Evolutionary conservation across 805 yeast species (phyloP).

Genomic region (Babjeviella inositovora): DNA sequence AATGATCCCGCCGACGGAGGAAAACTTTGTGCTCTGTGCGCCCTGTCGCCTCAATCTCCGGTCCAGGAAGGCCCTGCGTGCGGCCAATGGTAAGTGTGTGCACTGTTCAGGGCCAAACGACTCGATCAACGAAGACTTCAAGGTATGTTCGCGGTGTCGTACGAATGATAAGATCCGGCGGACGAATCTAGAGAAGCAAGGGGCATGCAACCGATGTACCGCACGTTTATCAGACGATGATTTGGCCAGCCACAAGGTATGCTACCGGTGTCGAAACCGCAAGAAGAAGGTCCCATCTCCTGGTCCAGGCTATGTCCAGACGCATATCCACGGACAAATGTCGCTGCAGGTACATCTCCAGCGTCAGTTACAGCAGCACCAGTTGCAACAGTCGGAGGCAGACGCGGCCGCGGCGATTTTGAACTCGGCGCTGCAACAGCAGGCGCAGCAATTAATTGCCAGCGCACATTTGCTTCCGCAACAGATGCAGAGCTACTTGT

Average conservation of each 20-base stretch:
- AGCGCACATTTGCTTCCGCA: too few relatives aligned
- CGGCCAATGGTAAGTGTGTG: slow-evolving; percentile 49
- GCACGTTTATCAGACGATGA: slow-evolving; percentile 25
- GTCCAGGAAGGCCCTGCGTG: slow-evolving; percentile 38
- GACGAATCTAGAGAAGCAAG: slow-evolving; percentile 34
- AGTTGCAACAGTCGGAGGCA: too few relatives aligned
- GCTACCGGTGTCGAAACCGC: slow-evolving; percentile 33
- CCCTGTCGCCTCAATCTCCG: slow-evolving; percentile 39
- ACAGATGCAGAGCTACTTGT: too few relatives aligned
- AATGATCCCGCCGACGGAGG: slow-evolving; percentile 30
- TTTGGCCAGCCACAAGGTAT: slow-evolving; percentile 37
- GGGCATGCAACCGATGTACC: slow-evolving; percentile 52
- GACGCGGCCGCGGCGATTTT: too few relatives aligned
- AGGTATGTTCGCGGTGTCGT: slow-evolving; percentile 54
- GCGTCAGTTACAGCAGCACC: too few relatives aligned
- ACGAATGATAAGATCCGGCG: slow-evolving; percentile 44
- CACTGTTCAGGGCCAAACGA: slow-evolving; percentile 50
- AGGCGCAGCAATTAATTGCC: too few relatives aligned
- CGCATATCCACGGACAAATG: too few relatives aligned
- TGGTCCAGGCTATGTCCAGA: too few relatives aligned
- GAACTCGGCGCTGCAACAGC: too few relatives aligned
- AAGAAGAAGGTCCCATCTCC: too few relatives aligned
- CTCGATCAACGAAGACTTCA: slow-evolving; percentile 24
- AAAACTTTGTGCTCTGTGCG: slow-evolving; percentile 42
- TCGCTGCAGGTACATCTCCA: too few relatives aligned